Evolutionary conservation across 129 eudicot species (phyloP), one percentile per base, ranked within the genome.

Genomic region (Chrysanthemum makinoi): DNA sequence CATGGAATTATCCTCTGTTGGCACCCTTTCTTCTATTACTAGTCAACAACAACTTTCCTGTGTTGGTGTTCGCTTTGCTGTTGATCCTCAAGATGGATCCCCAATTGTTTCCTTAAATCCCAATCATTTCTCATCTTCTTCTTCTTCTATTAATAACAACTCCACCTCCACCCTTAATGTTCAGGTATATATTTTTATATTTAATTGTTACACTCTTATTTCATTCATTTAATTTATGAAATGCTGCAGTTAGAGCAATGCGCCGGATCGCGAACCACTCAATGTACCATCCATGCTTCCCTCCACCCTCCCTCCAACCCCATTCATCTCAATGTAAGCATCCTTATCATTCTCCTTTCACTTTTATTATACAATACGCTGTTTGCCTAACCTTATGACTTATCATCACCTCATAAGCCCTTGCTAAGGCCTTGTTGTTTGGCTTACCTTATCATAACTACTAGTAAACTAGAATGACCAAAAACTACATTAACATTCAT

Each of bases 101-200:
- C 96, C 98, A 12, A 30, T 94, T 16, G 56, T 89, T 69, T 80
- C 84, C 70, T 79, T 93, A 46, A 77, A 72, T 68, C 71, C 77
- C 62, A 79, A 77, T 60, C 69, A n/a, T n/a, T n/a, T n/a, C n/a
- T n/a, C n/a, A n/a, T n/a, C n/a, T n/a, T n/a, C n/a, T n/a, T n/a
- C n/a, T n/a, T n/a, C n/a, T n/a, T n/a, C n/a, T n/a, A n/a, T n/a
- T n/a, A n/a, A n/a, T n/a, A n/a, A n/a, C n/a, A n/a, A n/a, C n/a
- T n/a, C n/a, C n/a, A n/a, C n/a, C n/a, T n/a, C n/a, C n/a, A 83
- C 79, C 81, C 90, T 93, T 69, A 89, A 89, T 75, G 98, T 93
- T 52, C 92, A 83, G 96, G 98, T 88, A 14, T n/a, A n/a, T n/a
- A n/a, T n/a, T n/a, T n/a, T n/a, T n/a, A n/a, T n/a, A n/a, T n/a